Base-by-base conservation (phyloP, 768 basidiomycete genomes). In the Macrolepiota dolichaula region DNA sequence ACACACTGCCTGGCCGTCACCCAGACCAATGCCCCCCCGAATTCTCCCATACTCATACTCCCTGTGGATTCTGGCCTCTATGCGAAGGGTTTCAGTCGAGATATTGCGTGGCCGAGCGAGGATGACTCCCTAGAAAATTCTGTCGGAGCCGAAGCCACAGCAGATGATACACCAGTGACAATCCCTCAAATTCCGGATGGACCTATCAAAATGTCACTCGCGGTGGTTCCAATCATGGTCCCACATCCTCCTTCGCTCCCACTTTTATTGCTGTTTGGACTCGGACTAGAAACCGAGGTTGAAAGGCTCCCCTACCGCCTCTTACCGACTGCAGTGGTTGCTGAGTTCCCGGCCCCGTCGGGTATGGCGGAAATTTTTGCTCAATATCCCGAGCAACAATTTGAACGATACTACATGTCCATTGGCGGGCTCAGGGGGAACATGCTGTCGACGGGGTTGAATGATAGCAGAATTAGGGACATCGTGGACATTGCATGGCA, bases 391-490 rank as follows among this genome's bases (percentile, higher is more conserved):
- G 76, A 72, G 55, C 75, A 77, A 38, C 67, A 75, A 38, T 77
- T 79, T 54, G 71, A 79, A 38, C 67, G 72, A 19, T 65, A 73
- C 22, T 69, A 74, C 63, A 63, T 64, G 36, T 73, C 73, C 59
- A 87, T 84, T 67, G 81, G 83, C 47, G 87, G 88, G n/a, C 69
- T 88, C 53, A 87, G 88, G 86, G 80, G 79, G 66, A 89, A 89
- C 59, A 77, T 82, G 37, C 77, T 89, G 11, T 76, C 76, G 17
- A 73, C 88, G 57, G 85, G 80, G 6, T 76, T 83, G 36, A 76
- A 72, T 19, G 79, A 85, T 63, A 58, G 68, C 52, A 68, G 67
- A 29, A 68, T 87, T 58, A 74, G 80, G 54, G 76, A 81, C 64
- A 69, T 85, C 49, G 82, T 79, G 25, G 79, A 79, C 65, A 85